Evolutionary conservation across 2,329 filamentous ascomycete genomes (phyloP), one percentile per base, ranked within the genome.

Genomic region (Dactylellina leptospora): DNA sequence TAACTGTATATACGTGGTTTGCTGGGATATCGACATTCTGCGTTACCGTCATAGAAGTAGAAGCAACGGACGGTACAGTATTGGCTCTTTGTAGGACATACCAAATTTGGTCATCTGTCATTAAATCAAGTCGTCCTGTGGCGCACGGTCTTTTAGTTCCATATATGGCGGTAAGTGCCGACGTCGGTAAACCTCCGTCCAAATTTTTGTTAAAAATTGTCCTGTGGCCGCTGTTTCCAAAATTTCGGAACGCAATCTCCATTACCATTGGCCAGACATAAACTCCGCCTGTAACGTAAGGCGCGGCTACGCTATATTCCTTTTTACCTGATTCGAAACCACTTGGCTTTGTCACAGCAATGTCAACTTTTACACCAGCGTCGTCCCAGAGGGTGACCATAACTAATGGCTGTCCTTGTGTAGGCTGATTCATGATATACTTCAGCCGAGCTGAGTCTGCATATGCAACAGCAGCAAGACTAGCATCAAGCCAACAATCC

Each of bases 71-170:
- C 16, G 38, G 38, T 42, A 42, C 38, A 42, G 16, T 42, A 42
- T 16, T 42, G 38, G 38, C 38, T 42, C n/a, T 42, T 16, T 42
- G 38, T 42, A 42, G 38, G 16, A 42, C 38, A 42, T 6, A 42
- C 38, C 38, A 42, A 42, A 42, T 42, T 42, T 42, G 38, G 16
- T 42, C 38, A 42, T 42, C 38, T n/a, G 38, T 42, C 38, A 42
- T 42, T 9, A 42, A 9, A 42, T 6, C 8, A 18, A 42, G 38
- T n/a, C 16, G 38, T 42, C 38, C n/a, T 16, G 16, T 42, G 38
- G 38, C 8, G 38, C 38, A 42, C 16, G 16, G 38, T 42, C 16
- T 42, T 42, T 42, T 42, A 42, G 38, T 42, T 42, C 38, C 16
- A 42, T 42, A 42, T 42, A 42, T 42, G 4, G 38, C 38, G 38